Base-by-base conservation (phyloP, 495 filamentous ascomycete species). In the Hypoxylon fuscum region DNA sequence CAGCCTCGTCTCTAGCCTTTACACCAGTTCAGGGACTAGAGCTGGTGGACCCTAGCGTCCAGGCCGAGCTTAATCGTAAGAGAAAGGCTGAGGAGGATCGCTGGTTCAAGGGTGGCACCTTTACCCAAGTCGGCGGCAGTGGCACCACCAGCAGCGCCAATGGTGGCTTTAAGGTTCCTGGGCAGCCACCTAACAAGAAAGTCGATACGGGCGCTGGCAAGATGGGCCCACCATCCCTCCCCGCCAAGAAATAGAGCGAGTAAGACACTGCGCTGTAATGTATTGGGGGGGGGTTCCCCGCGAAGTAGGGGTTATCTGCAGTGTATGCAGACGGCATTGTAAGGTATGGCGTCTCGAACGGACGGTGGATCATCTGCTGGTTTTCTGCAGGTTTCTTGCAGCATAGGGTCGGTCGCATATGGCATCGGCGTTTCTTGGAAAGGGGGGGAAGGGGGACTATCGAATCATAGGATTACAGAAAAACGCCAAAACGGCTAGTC, bases 51-150 rank as follows among this genome's bases (percentile, higher is more conserved):
- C 95, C 95, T 45, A 97, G 96, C 80, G 85, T 91, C 49, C 85
- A 89, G 66, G 88, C 90, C 2, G 92, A 91, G 75, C 75, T 93
- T 66, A 91, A 79, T 65, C 82, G 92, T 59, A 97, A 98, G 79
- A 81, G 90, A 68, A 95, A 95, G 67, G 94, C 92, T 4, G 94
- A 97, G 62, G 91, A 96, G 69, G 94, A 98, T 72, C 81, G 91
- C 35, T 98, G 92, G 89, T 98, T 98, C 77, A 96, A 92, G 70
- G 90, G 91, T 18, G 96, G 95, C 2, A 95, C 93, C 3, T 98
- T 98, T 60, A 97, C 95, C 21, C 92, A 96, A 77, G 85, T 96
- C 51, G 89, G 90, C 12, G 78, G 81, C 55, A 20, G 64, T 21
- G 73, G 72, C 14, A 60, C 55, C 8, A 58, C 66, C 15, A 62